Conservation (phyloP, 1,139 yeast genomes). For the Blastobotrys raffinosifermentans region DNA sequence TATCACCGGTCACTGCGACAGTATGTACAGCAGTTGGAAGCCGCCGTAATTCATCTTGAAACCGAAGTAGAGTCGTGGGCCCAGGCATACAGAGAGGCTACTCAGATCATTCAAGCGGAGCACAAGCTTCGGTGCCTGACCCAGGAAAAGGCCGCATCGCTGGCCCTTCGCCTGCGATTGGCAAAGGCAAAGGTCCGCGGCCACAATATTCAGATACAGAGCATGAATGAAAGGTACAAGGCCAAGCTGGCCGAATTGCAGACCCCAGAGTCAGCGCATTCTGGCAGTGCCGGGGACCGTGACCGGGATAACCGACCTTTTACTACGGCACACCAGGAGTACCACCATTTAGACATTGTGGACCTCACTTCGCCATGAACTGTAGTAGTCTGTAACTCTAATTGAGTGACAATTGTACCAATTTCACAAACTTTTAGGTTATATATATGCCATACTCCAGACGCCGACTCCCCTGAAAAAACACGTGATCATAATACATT, state of each 20-base stretch:
- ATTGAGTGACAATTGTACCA: too few relatives aligned
- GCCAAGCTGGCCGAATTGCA: conserved; percentile 3
- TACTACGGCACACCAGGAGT: too few relatives aligned
- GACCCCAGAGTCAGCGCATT: neutral
- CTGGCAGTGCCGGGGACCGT: too few relatives aligned
- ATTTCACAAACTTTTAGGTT: too few relatives aligned
- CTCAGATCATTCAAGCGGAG: conserved; percentile 6
- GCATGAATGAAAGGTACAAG: conserved; percentile 1
- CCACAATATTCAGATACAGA: conserved; percentile 8
- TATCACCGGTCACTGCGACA: neutral
- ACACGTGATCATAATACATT: too few relatives aligned
- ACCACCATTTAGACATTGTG: too few relatives aligned
- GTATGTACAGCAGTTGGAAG: conserved; percentile 7
- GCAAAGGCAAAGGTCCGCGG: conserved; percentile 11
- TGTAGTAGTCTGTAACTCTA: too few relatives aligned
- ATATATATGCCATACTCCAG: too few relatives aligned
- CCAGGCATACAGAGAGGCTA: conserved; percentile 5
- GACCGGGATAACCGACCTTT: too few relatives aligned
- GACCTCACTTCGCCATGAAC: too few relatives aligned
- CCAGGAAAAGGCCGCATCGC: conserved; percentile 10
- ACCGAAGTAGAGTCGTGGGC: conserved; percentile 2
- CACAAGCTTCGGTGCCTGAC: conserved; percentile 8
- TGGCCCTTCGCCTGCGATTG: conserved; percentile 10
- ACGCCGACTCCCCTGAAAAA: too few relatives aligned
- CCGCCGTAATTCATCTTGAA: conserved; percentile 6